Conservation (phyloP, 2,329 filamentous ascomycete species). For the Diaporthe ilicicola region DNA sequence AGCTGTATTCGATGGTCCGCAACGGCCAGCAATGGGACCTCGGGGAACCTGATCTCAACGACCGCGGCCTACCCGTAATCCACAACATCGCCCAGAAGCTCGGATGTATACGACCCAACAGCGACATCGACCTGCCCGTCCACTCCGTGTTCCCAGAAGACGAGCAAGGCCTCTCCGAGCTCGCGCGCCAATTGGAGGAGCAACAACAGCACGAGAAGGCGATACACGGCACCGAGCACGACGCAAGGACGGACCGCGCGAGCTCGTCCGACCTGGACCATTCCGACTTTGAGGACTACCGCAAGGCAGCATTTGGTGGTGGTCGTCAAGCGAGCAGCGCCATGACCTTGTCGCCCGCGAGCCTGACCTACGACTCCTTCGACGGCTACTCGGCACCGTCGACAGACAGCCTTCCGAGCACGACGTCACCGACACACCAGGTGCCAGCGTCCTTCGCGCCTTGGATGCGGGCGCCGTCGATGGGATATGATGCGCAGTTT, state of each 20-base stretch:
- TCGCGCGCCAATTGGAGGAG: conserved; percentile 63
- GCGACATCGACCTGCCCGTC: conserved; percentile 66
- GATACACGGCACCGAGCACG: conserved; percentile 41
- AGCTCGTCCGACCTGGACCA: conserved; percentile 65
- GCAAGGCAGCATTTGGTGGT: conserved; percentile 55
- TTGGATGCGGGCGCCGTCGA: conserved; percentile 36
- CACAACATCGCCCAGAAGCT: conserved; percentile 72
- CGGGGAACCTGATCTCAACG: conserved; percentile 70
- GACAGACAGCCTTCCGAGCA: conserved; percentile 41
- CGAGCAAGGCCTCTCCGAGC: conserved; percentile 63
- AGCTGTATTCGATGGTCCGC: conserved; percentile 71
- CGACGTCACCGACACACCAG: conserved; percentile 43
- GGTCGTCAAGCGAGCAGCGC: conserved; percentile 45
- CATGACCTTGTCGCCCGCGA: conserved; percentile 63
- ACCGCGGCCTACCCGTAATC: conserved; percentile 69
- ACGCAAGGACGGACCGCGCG: conserved; percentile 57
- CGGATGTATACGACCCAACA: conserved; percentile 70
- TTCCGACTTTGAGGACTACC: conserved; percentile 65
- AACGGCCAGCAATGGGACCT: conserved; percentile 67
- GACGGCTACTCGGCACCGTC: conserved; percentile 43
- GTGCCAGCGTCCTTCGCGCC: conserved; percentile 32
- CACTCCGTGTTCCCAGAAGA: conserved; percentile 69
- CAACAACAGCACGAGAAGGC: conserved; percentile 52
- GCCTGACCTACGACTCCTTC: conserved; percentile 57
- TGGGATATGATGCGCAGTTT: conserved; percentile 50